These are phyloP conservation scores for Haplosporangium gracile DNA, from an alignment of 192 early-diverging fungal species.

Conservation along the genomic window DNA sequence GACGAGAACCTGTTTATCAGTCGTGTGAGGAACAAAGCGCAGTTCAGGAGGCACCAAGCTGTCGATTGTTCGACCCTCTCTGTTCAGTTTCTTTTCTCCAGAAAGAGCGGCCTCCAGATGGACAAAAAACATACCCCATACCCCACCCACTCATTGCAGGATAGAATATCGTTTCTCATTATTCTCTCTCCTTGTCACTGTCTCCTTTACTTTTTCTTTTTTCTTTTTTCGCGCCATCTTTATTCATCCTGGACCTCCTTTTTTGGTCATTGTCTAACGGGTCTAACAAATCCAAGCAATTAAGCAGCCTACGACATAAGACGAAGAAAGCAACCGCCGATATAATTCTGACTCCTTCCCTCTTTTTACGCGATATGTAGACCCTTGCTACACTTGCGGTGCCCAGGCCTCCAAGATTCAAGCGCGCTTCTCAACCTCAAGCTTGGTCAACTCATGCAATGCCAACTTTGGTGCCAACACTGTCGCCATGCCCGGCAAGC, in stretches of 20 bases:
- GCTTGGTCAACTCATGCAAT: conserved; percentile 46
- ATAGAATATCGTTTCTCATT: not conserved
- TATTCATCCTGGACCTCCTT: not conserved
- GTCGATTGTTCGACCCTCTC: not conserved
- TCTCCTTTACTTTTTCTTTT: not conserved
- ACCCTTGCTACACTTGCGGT: conserved; percentile 44
- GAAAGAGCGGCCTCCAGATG: not conserved
- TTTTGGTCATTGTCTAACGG: not conserved
- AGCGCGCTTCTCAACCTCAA: conserved; percentile 38
- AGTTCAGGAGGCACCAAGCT: not conserved
- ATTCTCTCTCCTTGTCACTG: not conserved
- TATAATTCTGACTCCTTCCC: not conserved
- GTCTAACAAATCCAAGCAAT: not conserved
- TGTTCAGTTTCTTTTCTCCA: not conserved
- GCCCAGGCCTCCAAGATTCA: conserved; percentile 49
- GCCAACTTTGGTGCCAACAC: conserved; percentile 50
- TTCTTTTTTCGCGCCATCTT: not conserved
- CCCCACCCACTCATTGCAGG: not conserved
- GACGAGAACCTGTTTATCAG: not conserved
- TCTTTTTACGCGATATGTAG: not conserved
- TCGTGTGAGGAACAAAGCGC: not conserved
- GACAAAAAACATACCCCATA: not conserved
- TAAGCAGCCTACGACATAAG: not conserved
- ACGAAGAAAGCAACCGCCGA: not conserved
- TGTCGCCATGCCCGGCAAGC: conserved; percentile 44